These are phyloP conservation scores for Xanthoconium separans DNA, from an alignment of 1,284 basidiomycete species.

Conservation along the genomic window DNA sequence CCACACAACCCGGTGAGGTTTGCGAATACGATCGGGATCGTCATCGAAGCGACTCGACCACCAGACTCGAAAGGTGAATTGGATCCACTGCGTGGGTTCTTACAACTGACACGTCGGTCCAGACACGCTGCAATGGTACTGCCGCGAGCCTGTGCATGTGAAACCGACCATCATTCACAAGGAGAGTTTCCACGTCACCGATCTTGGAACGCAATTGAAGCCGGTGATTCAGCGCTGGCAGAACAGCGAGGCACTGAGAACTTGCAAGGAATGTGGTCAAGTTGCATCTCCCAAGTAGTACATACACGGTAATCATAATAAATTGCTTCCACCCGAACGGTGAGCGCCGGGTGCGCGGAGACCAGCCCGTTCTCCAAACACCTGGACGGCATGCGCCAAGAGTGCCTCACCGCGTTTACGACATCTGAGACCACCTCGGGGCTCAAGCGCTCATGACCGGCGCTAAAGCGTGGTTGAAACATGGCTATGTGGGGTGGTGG, in stretches of 20 bases:
- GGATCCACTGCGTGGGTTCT: not conserved
- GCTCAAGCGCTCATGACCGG: slow-evolving; percentile 54
- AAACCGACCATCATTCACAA: slow-evolving; percentile 84
- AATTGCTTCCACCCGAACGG: too few relatives aligned
- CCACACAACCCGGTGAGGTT: slow-evolving; percentile 95
- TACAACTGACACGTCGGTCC: not conserved
- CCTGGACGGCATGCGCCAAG: too few relatives aligned
- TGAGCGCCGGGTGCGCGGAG: too few relatives aligned
- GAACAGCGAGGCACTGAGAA: slow-evolving; percentile 57
- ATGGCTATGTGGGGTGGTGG: slow-evolving; percentile 54
- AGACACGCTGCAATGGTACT: slow-evolving; percentile 97
- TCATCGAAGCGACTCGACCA: slow-evolving; percentile 89
- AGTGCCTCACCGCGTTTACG: slow-evolving; percentile 49
- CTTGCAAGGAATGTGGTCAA: slow-evolving; percentile 68
- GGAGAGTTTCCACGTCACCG: slow-evolving; percentile 85
- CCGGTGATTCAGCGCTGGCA: slow-evolving; percentile 86
- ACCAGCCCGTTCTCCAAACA: slow-evolving; percentile 39
- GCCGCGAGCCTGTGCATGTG: slow-evolving; percentile 64
- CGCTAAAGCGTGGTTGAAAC: slow-evolving; percentile 60
- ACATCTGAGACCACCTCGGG: slow-evolving; percentile 42
- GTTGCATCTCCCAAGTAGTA: slow-evolving; percentile 63
- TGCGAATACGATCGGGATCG: slow-evolving; percentile 90
- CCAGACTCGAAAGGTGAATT: slow-evolving; percentile 52
- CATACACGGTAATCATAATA: too few relatives aligned
- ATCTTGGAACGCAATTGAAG: slow-evolving; percentile 93